These are phyloP conservation scores for Skeletonema grethae DNA, from an alignment of 108 stramenopile genomes.

Conservation along the genomic window DNA sequence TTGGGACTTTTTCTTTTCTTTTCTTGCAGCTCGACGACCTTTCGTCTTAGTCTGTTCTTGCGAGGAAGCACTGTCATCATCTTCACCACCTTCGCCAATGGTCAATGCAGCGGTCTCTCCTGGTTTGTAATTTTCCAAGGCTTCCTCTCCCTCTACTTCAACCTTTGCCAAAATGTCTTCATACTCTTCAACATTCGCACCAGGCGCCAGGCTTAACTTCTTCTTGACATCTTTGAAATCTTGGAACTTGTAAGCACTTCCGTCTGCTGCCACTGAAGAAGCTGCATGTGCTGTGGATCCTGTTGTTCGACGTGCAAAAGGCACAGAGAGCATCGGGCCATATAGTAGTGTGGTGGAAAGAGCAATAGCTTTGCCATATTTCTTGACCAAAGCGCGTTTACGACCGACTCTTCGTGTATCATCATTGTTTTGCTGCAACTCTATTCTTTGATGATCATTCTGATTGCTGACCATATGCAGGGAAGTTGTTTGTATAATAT, in stretches of 20 bases:
- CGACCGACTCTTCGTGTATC: slow-evolving; percentile 9
- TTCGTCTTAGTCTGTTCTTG: not conserved
- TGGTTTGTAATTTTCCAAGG: slow-evolving; percentile 30
- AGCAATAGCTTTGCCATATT: slow-evolving; percentile 46
- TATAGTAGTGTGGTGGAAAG: slow-evolving; percentile 43
- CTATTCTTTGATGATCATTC: not conserved
- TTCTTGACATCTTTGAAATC: slow-evolving; percentile 52
- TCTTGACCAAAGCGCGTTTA: slow-evolving; percentile 37
- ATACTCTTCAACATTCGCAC: slow-evolving; percentile 38
- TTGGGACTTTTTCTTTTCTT: slow-evolving; percentile 23
- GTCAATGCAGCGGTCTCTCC: slow-evolving; percentile 36
- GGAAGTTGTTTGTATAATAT: slow-evolving; percentile 1
- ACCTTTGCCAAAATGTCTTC: slow-evolving; percentile 43
- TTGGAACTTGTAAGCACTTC: slow-evolving; percentile 38
- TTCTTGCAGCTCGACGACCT: slow-evolving; percentile 8
- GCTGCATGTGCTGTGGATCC: slow-evolving; percentile 36
- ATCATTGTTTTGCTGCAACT: not conserved
- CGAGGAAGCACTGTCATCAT: not conserved
- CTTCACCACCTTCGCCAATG: slow-evolving; percentile 22
- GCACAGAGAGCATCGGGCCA: slow-evolving; percentile 36
- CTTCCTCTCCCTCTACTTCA: slow-evolving; percentile 41
- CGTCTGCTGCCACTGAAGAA: slow-evolving; percentile 17
- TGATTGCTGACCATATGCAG: not conserved
- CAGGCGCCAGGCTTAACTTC: slow-evolving; percentile 45
- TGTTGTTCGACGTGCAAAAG: slow-evolving; percentile 19